These are phyloP conservation scores for Rusavskia elegans DNA, from an alignment of 495 filamentous ascomycete species.

Conservation along the genomic window DNA sequence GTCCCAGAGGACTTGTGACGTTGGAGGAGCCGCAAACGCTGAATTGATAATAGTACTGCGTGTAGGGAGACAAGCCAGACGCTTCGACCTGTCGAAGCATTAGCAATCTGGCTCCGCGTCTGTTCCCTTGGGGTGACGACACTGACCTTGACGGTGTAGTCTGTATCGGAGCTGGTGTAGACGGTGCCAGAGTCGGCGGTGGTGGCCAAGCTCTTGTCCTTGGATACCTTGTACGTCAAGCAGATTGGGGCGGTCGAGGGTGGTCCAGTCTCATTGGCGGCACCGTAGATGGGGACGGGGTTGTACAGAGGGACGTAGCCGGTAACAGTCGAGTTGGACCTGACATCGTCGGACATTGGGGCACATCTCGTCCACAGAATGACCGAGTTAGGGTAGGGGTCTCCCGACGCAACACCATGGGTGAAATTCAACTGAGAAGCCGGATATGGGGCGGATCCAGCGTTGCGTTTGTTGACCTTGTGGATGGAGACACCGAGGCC, in stretches of 20 bases:
- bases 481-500: constrained; percentile 12
- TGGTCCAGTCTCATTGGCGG: constrained; percentile 31
- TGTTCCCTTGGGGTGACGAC: neutral
- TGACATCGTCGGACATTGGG: constrained; percentile 36
- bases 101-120: constrained; percentile 2
- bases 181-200: constrained; percentile 33
- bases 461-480: constrained; percentile 29
- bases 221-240: constrained; percentile 37
- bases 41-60: constrained; percentile 44
- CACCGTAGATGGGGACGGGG: constrained; percentile 24
- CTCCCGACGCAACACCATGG: constrained; percentile 54
- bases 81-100: constrained; percentile 37
- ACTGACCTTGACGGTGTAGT: constrained; percentile 50
- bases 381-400: constrained; percentile 46
- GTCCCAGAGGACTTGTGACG: constrained; percentile 30
- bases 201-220: constrained; percentile 20
- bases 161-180: constrained; percentile 51
- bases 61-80: constrained; percentile 35
- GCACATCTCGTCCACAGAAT: constrained; percentile 52
- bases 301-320: constrained; percentile 38
- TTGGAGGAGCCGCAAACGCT: constrained; percentile 31
- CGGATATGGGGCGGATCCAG: constrained; percentile 19
- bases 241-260: constrained; percentile 43
- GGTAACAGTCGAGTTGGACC: constrained; percentile 41
- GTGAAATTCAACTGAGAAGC: constrained; percentile 42